Evolutionary conservation across 768 basidiomycete species (phyloP).

Genomic region (Mycena polygramma): DNA sequence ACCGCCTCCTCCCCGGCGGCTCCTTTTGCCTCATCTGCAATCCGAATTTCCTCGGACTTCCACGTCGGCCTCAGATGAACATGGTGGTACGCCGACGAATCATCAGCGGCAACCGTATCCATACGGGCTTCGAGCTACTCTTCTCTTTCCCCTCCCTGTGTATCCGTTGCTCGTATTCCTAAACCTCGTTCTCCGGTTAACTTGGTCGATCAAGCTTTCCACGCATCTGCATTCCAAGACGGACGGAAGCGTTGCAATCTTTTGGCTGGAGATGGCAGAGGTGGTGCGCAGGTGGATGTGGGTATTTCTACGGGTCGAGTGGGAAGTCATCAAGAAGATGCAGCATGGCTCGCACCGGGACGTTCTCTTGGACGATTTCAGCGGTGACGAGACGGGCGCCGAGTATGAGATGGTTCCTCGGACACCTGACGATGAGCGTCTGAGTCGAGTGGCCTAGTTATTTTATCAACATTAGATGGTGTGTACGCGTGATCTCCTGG

Average conservation of each 20-base stretch:
- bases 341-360: conserved; percentile 44
- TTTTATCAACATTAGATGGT: conserved; percentile 20
- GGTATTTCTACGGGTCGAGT: conserved; percentile 97
- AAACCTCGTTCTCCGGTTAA: conserved; percentile 91
- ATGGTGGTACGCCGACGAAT: conserved; percentile 32
- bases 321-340: conserved; percentile 85
- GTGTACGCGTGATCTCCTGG: conserved; percentile 18
- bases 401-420: conserved; percentile 59
- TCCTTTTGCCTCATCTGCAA: conserved; percentile 62
- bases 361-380: conserved; percentile 45
- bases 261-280: conserved; percentile 93
- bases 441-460: conserved; percentile 31
- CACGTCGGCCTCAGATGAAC: conserved; percentile 40
- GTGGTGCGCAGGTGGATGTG: conserved; percentile 95
- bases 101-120: conserved; percentile 58
- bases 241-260: conserved; percentile 86
- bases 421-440: conserved; percentile 39
- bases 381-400: conserved; percentile 43
- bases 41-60: conserved; percentile 44
- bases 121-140: conserved; percentile 78
- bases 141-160: conserved; percentile 84
- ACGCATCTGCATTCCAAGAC: conserved; percentile 84
- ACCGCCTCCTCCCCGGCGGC: conserved; percentile 54
- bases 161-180: conserved; percentile 88
- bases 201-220: conserved; percentile 93